phyloP scores from a whole-genome alignment of 768 basidiomycete species.

The Lanmaoa rubissima region DNA sequence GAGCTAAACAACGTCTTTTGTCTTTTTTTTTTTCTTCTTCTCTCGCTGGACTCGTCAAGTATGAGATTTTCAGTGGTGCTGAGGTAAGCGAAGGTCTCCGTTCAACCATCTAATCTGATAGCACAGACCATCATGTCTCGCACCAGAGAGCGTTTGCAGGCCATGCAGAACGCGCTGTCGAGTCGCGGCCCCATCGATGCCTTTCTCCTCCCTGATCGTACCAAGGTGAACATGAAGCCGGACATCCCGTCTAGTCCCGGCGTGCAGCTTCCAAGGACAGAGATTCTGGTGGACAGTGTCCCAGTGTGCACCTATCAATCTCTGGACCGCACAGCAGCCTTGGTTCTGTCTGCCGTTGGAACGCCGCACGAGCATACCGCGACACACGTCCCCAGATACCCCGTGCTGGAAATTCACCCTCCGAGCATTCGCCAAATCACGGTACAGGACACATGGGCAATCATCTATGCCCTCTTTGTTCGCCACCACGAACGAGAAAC shows the following conservation, averaged over 20 bases:
- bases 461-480: constrained; percentile 42
- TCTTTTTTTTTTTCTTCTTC: not conserved
- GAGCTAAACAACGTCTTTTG: not conserved
- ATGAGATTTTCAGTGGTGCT: not conserved
- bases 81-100: constrained; percentile 1
- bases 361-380: constrained; percentile 20
- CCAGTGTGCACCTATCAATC: constrained; percentile 12
- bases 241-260: not conserved
- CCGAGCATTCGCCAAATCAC: constrained; percentile 13
- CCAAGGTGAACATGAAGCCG: constrained; percentile 5
- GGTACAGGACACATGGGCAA: constrained; percentile 39
- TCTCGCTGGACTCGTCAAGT: not conserved
- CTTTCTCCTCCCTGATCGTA: constrained; percentile 18
- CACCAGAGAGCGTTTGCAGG: constrained; percentile 3
- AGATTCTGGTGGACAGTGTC: constrained; percentile 9
- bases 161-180: constrained; percentile 13
- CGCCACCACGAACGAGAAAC: constrained; percentile 38
- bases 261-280: not conserved
- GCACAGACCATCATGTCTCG: constrained; percentile 2
- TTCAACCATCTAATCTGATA: constrained; percentile 5
- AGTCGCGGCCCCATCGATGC: not conserved
- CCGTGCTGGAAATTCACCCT: constrained; percentile 14
- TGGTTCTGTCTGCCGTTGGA: constrained; percentile 20
- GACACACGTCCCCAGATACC: constrained; percentile 20
- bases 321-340: constrained; percentile 6